Evolutionary conservation across 2,329 filamentous ascomycete genomes (phyloP).

Genomic region (Nothomitra cinnamomea): DNA sequence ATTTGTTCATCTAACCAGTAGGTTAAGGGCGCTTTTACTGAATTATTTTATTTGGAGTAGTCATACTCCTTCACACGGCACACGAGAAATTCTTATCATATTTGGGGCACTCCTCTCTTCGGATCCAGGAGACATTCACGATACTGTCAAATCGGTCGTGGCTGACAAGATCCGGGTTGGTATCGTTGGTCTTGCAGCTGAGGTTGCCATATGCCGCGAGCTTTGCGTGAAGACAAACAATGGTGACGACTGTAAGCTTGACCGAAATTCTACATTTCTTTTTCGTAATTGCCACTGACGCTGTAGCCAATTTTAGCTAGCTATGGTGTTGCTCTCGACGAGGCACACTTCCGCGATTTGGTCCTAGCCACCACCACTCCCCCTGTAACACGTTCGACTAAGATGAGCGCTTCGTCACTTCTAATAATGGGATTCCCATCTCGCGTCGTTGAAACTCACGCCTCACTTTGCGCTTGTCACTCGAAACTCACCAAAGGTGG

Average conservation of each 20-base stretch:
- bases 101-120: conserved; percentile 81
- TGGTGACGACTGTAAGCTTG: conserved; percentile 40
- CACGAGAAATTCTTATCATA: conserved; percentile 78
- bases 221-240: conserved; percentile 77
- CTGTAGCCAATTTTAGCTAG: conserved; percentile 18
- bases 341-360: conserved; percentile 77
- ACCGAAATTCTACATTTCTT: background rate
- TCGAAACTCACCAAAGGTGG: conserved; percentile 66
- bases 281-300: background rate
- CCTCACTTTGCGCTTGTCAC: conserved; percentile 81
- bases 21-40: background rate
- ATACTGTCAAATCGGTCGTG: conserved; percentile 66
- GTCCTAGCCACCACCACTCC: conserved; percentile 79
- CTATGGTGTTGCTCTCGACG: conserved; percentile 76
- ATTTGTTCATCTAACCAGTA: background rate
- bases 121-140: conserved; percentile 89
- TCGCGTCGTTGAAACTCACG: conserved; percentile 52
- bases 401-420: conserved; percentile 44
- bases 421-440: conserved; percentile 98
- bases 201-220: conserved; percentile 82
- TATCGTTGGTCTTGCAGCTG: conserved; percentile 78
- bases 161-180: conserved; percentile 72
- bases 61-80: conserved; percentile 84
- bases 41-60: conserved; percentile 23
- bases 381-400: conserved; percentile 55